A percentile compares a stretch with the other conserved stretches of the same genome.
Conservation (phyloP, 2,329 filamentous ascomycete species). For the Fusarium setosum region DNA sequence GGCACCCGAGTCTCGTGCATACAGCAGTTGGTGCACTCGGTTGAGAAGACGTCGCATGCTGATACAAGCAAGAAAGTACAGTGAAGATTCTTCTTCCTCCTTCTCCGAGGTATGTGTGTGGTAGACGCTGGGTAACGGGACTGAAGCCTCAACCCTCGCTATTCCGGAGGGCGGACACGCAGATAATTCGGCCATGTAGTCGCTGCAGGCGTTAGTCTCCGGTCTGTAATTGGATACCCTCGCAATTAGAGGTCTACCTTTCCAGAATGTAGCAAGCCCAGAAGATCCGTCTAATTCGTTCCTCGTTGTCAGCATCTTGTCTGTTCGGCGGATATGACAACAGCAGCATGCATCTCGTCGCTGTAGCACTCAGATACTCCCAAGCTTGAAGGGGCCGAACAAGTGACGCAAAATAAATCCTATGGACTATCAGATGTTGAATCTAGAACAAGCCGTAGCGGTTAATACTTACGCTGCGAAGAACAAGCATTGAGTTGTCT, state of each 20-base stretch:
- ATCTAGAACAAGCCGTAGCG: accelerated
- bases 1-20: slow-evolving; percentile 57
- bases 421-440: background rate
- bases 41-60: slow-evolving; percentile 62
- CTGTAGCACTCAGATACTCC: slow-evolving; percentile 61
- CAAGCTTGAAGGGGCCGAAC: slow-evolving; percentile 63
- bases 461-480: slow-evolving; percentile 56
- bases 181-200: slow-evolving; percentile 64
- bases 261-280: slow-evolving; percentile 67
- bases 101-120: slow-evolving; percentile 53
- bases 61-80: slow-evolving; percentile 66
- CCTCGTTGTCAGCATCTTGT: slow-evolving; percentile 53
- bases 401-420: slow-evolving; percentile 61
- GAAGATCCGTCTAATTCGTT: slow-evolving; percentile 62
- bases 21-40: slow-evolving; percentile 61
- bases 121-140: slow-evolving; percentile 60
- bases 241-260: slow-evolving; percentile 50
- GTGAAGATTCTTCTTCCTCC: slow-evolving; percentile 59
- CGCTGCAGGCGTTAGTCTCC: slow-evolving; percentile 52
- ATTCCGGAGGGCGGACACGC: slow-evolving; percentile 62
- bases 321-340: slow-evolving; percentile 55
- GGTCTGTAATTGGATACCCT: too few relatives aligned
- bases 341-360: slow-evolving; percentile 61
- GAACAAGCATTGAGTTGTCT: slow-evolving; percentile 62
- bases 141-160: slow-evolving; percentile 61